Evolutionary conservation across 2,329 filamentous ascomycete genomes (phyloP).

Genomic region (Cladosporium sp.): DNA sequence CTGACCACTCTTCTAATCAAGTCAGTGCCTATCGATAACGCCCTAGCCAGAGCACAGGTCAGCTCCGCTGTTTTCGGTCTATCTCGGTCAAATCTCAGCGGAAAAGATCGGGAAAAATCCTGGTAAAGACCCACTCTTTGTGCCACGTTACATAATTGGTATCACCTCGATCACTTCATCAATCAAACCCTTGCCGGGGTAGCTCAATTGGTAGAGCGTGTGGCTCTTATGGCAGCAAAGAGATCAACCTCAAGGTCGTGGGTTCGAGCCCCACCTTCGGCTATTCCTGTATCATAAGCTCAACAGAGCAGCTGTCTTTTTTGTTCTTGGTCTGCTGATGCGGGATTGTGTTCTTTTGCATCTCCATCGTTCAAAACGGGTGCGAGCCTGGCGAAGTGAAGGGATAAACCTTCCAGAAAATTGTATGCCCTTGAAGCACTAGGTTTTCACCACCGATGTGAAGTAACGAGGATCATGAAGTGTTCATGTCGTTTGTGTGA

Average conservation of each 20-base stretch:
- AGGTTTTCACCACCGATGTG: no score
- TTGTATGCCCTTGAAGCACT: no score
- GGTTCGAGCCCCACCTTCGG: constrained; percentile 31
- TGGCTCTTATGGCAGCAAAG: constrained; percentile 46
- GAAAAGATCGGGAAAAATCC: constrained; percentile 2
- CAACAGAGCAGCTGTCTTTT: neutral
- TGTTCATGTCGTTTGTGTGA: neutral
- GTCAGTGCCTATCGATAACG: neutral
- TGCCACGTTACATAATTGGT: neutral
- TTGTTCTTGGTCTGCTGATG: neutral
- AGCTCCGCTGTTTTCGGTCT: neutral
- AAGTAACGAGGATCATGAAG: neutral
- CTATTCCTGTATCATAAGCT: constrained; percentile 24
- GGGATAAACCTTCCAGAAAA: neutral
- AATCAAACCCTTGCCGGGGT: constrained; percentile 40
- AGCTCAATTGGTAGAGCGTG: constrained; percentile 57
- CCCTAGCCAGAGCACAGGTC: neutral
- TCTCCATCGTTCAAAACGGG: neutral
- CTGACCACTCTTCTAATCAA: neutral
- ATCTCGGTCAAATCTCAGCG: neutral
- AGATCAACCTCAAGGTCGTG: constrained; percentile 30
- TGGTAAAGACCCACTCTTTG: neutral
- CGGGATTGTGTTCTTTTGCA: neutral
- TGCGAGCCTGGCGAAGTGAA: neutral
- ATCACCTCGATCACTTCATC: neutral